Evolutionary conservation across 352 stramenopile species (phyloP).

Genomic region (Hyaloperonospora brassicae): DNA sequence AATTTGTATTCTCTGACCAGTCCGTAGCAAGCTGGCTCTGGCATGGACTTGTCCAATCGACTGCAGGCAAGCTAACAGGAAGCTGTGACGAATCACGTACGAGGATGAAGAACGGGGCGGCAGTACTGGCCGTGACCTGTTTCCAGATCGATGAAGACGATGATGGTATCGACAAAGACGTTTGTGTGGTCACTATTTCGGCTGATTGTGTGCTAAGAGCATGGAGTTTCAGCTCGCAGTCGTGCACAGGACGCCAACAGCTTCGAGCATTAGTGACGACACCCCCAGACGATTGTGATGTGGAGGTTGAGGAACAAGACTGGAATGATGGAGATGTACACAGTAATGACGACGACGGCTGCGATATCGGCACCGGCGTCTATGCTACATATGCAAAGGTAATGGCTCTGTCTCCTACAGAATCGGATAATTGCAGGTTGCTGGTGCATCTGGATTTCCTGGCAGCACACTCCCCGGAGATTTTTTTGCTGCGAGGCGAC

Average conservation of each 20-base stretch:
- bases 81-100: slow-evolving; percentile 20
- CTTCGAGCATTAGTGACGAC: slow-evolving; percentile 31
- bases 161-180: slow-evolving; percentile 37
- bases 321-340: too few species aligned
- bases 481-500: slow-evolving; percentile 55
- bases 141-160: slow-evolving; percentile 51
- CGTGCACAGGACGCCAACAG: slow-evolving; percentile 55
- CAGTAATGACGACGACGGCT: not conserved
- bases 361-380: slow-evolving; percentile 8
- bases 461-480: slow-evolving; percentile 42
- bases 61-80: slow-evolving; percentile 29
- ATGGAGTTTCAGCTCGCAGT: slow-evolving; percentile 63
- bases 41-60: slow-evolving; percentile 53
- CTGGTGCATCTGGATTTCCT: slow-evolving; percentile 62
- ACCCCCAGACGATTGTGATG: slow-evolving; percentile 18
- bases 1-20: slow-evolving; percentile 64
- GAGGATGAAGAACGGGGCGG: slow-evolving; percentile 16
- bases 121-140: slow-evolving; percentile 43
- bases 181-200: slow-evolving; percentile 62
- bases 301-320: slow-evolving; percentile 22
- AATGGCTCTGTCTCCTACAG: slow-evolving; percentile 41
- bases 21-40: slow-evolving; percentile 65
- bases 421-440: slow-evolving; percentile 52
- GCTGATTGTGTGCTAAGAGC: slow-evolving; percentile 55
- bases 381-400: slow-evolving; percentile 54